Percentiles rank a stretch among this genome's conserved stretches.
phyloP scores from a whole-genome alignment of 2,329 filamentous ascomycete species.

The Penicillium sp. region DNA sequence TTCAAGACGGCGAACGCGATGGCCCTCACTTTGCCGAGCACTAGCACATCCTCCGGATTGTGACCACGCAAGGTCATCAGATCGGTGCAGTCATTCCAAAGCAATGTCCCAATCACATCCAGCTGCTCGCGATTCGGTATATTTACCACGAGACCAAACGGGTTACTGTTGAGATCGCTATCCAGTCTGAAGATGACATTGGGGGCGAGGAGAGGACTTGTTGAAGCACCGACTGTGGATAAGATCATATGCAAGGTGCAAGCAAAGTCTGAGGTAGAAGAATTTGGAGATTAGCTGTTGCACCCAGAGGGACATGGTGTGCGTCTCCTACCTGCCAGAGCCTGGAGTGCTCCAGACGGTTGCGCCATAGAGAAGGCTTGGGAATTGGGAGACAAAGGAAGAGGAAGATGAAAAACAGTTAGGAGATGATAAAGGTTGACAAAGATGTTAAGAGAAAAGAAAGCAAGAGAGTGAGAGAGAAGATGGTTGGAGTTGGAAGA shows the following conservation, averaged over 20 bases:
- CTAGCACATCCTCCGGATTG: not conserved
- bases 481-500: slow-evolving; percentile 10
- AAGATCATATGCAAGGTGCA: not conserved
- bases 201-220: not conserved
- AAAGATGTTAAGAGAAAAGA: not conserved
- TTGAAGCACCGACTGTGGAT: not conserved
- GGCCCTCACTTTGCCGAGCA: not conserved
- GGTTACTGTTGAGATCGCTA: not conserved
- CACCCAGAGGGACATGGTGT: not conserved
- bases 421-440: not conserved
- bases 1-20: slow-evolving; percentile 5
- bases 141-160: not conserved
- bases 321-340: not conserved
- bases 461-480: not conserved
- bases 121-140: slow-evolving; percentile 9
- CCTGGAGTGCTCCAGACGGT: not conserved
- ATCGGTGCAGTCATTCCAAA: slow-evolving; percentile 43
- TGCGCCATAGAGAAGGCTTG: not conserved
- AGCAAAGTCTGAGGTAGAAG: not conserved
- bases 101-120: slow-evolving; percentile 33
- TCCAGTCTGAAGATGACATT: not conserved
- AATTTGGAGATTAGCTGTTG: not conserved
- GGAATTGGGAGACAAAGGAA: not conserved
- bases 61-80: slow-evolving; percentile 14
- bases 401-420: not conserved